Base-by-base conservation (phyloP, 2,329 filamentous ascomycete species). In the Bipolaris gigantea region DNA sequence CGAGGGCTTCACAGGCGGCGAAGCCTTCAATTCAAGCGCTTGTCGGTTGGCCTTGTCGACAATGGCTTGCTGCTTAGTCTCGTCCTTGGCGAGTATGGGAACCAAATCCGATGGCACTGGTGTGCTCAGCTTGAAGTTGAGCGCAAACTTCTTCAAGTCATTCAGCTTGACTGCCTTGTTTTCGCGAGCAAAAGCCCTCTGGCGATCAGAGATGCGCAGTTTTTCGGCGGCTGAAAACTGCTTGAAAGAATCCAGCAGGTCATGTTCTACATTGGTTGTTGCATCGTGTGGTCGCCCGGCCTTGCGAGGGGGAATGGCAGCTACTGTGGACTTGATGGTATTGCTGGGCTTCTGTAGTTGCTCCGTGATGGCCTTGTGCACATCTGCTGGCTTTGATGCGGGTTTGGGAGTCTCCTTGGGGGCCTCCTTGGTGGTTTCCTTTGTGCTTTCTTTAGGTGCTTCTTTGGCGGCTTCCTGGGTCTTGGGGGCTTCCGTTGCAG, bases 51-150 rank as follows among this genome's bases (percentile, higher is more conserved):
- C 91, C 74, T 92, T 95, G 65, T 92, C 89, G 68, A 96, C 88
- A 59, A 99, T 97, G 70, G 92, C 86, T 67, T 92, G 87, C 75
- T 97, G 94, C 78, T 97, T 99, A 41, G 80, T 83, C n/a, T 92
- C 92, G 71, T 99, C 94, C 73, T 97, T 99, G 54, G 94, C 93
- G 56, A 99, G 88, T 62, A 99, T 99, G 1, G 90, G 88, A 25
- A 99, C 92, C 33, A 99, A 78, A 74, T 99, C 94, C 47, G 85
- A 87, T 1, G 94, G 94, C 10, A 99, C 92, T 5, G 92, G 92
- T 2, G 93, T 97, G 45, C 89, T 88, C 16, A 99, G 83, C 77
- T 97, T 97, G 81, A 99, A 99, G 71, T 85, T 94, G 63, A 87
- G 85, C 1, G 94, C 91, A 74, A 99, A 99, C 70, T 93, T 96